A percentile compares a stretch with the other conserved stretches of the same genome.
phyloP scores from a whole-genome alignment of 192 early-diverging fungal genomes.

The Coemansia umbellata region DNA sequence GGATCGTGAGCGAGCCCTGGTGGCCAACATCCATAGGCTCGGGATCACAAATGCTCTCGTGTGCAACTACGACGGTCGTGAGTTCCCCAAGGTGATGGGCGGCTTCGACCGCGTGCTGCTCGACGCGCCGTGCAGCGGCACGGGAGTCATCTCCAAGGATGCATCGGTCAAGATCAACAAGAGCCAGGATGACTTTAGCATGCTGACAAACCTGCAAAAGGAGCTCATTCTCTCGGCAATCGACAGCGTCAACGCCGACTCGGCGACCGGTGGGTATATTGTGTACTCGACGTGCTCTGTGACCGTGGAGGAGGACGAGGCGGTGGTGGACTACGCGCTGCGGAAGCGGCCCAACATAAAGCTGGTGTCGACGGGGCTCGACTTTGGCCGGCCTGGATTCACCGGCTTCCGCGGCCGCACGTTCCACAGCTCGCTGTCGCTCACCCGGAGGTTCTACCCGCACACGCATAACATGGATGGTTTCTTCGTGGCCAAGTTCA shows the following conservation, averaged over 20 bases:
- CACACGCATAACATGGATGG: constrained; percentile 99
- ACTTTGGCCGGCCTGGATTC: constrained; percentile 95
- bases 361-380: constrained; percentile 83
- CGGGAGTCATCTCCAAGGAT: constrained; percentile 99
- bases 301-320: constrained; percentile 97
- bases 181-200: constrained; percentile 84
- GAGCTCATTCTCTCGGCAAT: constrained; percentile 95
- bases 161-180: constrained; percentile 95
- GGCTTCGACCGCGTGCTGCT: constrained; percentile 96
- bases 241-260: constrained; percentile 91
- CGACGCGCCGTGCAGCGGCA: constrained; percentile 98
- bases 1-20: constrained; percentile 85
- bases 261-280: constrained; percentile 90
- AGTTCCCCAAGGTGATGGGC: constrained; percentile 95
- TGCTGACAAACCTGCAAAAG: constrained; percentile 92
- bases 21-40: constrained; percentile 88
- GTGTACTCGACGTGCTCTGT: constrained; percentile 99
- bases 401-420: constrained; percentile 78
- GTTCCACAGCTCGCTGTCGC: constrained; percentile 78
- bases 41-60: constrained; percentile 85
- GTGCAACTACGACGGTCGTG: constrained; percentile 95
- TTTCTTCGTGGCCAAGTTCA: constrained; percentile 97
- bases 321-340: constrained; percentile 93
- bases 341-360: constrained; percentile 91
- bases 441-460: constrained; percentile 91